Base-by-base conservation (phyloP, 139 green algal genomes). In the Micractinium conductrix region DNA sequence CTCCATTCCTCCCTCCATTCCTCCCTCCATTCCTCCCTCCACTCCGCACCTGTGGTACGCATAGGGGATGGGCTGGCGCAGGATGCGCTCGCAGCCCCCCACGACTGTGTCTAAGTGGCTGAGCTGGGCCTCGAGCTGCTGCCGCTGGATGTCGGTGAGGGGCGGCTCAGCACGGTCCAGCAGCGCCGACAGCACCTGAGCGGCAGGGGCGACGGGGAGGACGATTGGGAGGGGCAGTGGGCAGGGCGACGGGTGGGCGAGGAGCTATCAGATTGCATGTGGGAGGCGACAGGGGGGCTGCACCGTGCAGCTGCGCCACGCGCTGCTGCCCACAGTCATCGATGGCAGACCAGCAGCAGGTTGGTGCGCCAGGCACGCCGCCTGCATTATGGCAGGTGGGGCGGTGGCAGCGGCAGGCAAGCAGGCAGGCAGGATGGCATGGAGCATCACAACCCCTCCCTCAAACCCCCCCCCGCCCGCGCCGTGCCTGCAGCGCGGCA, bases 21-120 rank as follows among this genome's bases (percentile, higher is more conserved):
- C n/a, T n/a, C n/a, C 30, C 24, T 30, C 63, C 28, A 26, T 71
- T 70, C 19, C 26, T 26, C 28, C 19, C 62, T 30, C 5, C 28
- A 21, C n/a, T 6, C 1, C 38, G 5, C 44, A 67, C 53, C 62
- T 21, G 45, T 63, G 70, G 40, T 58, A 84, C 0, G 67, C 76
- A 37, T 60, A 40, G 3, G 78, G 84, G 16, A 84, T 84, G 38
- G 76, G 35, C 40, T 72, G 62, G 6, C 30, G 30, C 30, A 79
- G 79, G 69, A 86, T 82, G 28, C 72, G 65, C 81, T 89, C 86
- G 43, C 81, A 85, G 6, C 72, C 86, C 26, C 74, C 85, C 0
- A 80, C 42, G 8, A 73, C 30, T 38, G 33, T 30, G 40, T 85
- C 70, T 0, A 30, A 48, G 24, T 62, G 44, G 53, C 22, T 53